Percentiles rank a stretch among this genome's conserved stretches.
Evolutionary conservation across 108 stramenopile genomes (phyloP).

Genomic region (Epithemia pelagica): DNA sequence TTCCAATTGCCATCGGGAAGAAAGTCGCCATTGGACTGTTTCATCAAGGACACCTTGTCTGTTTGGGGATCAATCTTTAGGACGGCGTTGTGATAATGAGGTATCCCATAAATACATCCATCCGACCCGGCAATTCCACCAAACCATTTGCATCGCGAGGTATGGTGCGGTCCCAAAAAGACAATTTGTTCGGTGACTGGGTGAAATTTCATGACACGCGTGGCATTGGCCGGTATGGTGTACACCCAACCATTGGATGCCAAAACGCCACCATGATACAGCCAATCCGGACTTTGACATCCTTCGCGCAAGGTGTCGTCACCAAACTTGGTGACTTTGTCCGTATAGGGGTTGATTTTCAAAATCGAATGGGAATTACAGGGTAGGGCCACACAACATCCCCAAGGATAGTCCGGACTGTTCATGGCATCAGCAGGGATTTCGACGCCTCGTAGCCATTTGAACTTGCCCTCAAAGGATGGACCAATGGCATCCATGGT

Average conservation of each 20-base stretch:
- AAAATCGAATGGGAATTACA: conserved; percentile 74
- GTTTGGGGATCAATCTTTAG: conserved; percentile 39
- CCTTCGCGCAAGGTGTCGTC: conserved; percentile 16
- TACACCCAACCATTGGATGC: conserved; percentile 71
- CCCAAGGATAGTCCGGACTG: conserved; percentile 1
- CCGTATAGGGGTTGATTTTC: conserved; percentile 57
- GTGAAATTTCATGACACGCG: conserved; percentile 62
- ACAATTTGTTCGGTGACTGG: conserved; percentile 53
- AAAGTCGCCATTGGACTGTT: conserved; percentile 1
- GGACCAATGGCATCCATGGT: conserved; percentile 61
- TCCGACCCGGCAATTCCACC: conserved; percentile 76
- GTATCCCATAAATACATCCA: conserved; percentile 81
- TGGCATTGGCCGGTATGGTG: conserved; percentile 73
- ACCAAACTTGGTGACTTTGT: conserved; percentile 41
- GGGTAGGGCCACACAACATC: conserved; percentile 78
- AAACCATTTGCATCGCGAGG: conserved; percentile 81
- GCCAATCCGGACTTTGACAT: conserved; percentile 51
- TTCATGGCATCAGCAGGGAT: conserved; percentile 10
- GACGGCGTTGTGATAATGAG: conserved; percentile 49
- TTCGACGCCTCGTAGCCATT: conserved; percentile 80
- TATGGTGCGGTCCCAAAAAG: conserved; percentile 52
- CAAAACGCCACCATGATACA: conserved; percentile 83
- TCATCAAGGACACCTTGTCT: conserved; percentile 50
- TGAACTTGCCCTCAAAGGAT: conserved; percentile 54
- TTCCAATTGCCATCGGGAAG: conserved; percentile 55